Base-by-base conservation (phyloP, 805 yeast species). In the Lachancea thermotolerans region DNA sequence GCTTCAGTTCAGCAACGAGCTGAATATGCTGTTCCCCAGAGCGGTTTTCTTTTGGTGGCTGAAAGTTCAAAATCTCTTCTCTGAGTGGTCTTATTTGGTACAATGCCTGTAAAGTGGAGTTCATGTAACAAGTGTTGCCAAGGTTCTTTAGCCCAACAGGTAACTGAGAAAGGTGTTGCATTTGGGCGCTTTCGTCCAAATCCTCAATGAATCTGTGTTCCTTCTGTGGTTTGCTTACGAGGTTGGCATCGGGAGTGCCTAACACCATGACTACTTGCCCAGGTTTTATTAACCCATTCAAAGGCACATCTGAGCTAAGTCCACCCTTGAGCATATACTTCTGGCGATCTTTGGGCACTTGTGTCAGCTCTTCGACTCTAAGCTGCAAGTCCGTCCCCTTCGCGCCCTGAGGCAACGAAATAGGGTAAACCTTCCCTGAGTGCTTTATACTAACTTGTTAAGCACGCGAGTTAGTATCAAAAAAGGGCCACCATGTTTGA, bases 71-170 rank as follows among this genome's bases (percentile, higher is more conserved):
- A 29, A 89, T 73, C 53, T 75, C 68, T 2, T 81, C 76, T 49
- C 95, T 74, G 37, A 93, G 69, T 0, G 88, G 87, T 45, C 77
- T 76, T 27, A 91, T 75, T 30, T 87, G 84, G 65, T 85, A 87
- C 55, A 91, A 81, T 48, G 85, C 88, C 61, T 93, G 99, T 39
- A 93, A 69, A 36, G 93, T 73, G 0, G 98, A 90, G 61, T 93
- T 93, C 62, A 93, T 69, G 59, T 90, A 90, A 65, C 99, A 93
- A 0, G 99, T 93, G 59, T 93, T 93, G 15, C 99, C 99, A 62
- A 90, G 84, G 61, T 93, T 93, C 66, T 84, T 86, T 55, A 93
- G 73, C 0, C 99, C 99, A 21, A 88, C 83, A 1, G 99, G 99
- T 66, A 82, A 70, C 53, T 67, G 49, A 65, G 63, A 70, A 71